Evolutionary conservation across 805 yeast genomes (phyloP), one percentile per base, ranked within the genome.

Genomic region (Metschnikowia baotianmanensis): DNA sequence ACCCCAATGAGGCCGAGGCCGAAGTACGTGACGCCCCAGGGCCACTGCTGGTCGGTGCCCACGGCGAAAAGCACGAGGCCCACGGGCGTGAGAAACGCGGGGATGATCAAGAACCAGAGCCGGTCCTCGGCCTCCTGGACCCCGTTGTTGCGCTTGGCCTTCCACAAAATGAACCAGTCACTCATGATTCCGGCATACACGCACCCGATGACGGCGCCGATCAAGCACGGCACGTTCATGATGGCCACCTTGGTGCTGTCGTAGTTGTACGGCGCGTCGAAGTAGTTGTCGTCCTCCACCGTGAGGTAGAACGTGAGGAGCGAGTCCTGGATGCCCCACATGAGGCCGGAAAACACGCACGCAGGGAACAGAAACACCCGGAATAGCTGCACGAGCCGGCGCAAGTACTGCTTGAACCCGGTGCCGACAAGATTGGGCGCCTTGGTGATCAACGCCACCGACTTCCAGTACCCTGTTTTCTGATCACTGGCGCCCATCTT

Each of bases 311-410:
- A 84, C 0, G 90, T 78, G 48, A 84, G 69, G 55, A 83, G 80
- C 0, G 88, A 85, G 56, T 83, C 88, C 58, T 84, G 91, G 43
- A 80, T 69, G 32, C 91, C 91, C 91, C 91, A 85, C 48, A 83
- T 77, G n/a, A 81, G 45, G 36, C 87, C 86, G 2, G 85, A 78
- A 18, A 78, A 63, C 52, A 82, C 63, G 11, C 79, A 82, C 2
- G 86, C 83, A 2, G 86, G 86, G 55, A 78, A 79, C 48, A 69
- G 65, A 48, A 80, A 78, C 56, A 80, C 82, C 48, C 78, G 70
- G 46, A 78, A 59, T 58, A 76, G 75, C 45, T 71, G 53, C 12
- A 61, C 41, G 21, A 84, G 62, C 36, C 82, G 75, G 41, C 67
- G 58, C 48, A 75, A 50, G 56, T 84, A 84, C 56, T 84, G 90